phyloP scores from a whole-genome alignment of 306 rosid species.

The Prunus fruticosa region DNA sequence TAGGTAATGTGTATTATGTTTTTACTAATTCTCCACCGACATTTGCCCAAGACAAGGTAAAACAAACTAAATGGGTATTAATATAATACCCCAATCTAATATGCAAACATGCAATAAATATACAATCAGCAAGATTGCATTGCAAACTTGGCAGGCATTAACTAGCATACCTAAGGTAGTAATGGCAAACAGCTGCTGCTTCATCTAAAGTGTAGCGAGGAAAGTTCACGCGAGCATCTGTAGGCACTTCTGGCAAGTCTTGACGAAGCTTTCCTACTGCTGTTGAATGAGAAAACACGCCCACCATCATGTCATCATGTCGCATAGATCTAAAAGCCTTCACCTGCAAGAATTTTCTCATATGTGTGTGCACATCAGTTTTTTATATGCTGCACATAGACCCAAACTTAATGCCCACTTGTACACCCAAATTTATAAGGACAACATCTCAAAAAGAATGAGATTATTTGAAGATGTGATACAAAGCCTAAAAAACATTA shows the following conservation, averaged over 20 bases:
- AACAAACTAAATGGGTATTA: neutral
- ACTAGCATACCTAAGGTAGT: constrained; percentile 70
- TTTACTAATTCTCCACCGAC: neutral
- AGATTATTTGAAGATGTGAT: neutral
- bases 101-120: neutral
- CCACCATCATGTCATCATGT: constrained; percentile 94
- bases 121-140: neutral
- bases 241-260: constrained; percentile 92
- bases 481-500: neutral
- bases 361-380: neutral
- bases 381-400: neutral
- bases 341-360: constrained; percentile 60
- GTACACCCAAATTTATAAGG: constrained; percentile 5
- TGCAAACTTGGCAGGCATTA: constrained; percentile 11
- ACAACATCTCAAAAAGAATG: neutral
- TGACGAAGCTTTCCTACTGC: constrained; percentile 91
- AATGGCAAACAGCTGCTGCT: constrained; percentile 80
- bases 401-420: neutral
- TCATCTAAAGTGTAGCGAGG: constrained; percentile 86
- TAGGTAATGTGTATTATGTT: neutral
- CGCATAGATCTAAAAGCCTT: constrained; percentile 90
- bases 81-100: neutral
- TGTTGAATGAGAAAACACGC: constrained; percentile 95
- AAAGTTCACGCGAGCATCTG: constrained; percentile 63
- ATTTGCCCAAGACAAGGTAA: neutral